Evolutionary conservation across 2,329 filamentous ascomycete species (phyloP).

Genomic region (Trichoderma endophyticum): DNA sequence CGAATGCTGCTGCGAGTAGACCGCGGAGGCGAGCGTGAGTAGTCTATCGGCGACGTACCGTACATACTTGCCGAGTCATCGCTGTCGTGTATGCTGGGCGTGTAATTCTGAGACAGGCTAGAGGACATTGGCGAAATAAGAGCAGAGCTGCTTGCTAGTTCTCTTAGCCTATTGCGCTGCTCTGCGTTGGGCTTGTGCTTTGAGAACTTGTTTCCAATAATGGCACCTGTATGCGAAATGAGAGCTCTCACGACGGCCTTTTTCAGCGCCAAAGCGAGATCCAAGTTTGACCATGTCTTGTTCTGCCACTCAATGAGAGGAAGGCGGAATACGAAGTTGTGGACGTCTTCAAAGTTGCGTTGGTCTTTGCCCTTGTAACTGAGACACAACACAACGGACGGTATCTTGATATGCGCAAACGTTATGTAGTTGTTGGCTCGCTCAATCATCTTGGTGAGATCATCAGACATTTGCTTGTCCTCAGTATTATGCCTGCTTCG

Average conservation of each 20-base stretch:
- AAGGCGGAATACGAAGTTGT: conserved; percentile 95
- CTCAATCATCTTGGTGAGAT: conserved; percentile 93
- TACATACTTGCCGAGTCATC: conserved; percentile 57
- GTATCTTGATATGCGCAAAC: conserved; percentile 89
- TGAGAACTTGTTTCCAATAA: conserved; percentile 95
- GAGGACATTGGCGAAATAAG: conserved; percentile 51
- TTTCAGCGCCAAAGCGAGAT: conserved; percentile 87
- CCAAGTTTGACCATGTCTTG: conserved; percentile 98
- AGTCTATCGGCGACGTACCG: conserved; percentile 53
- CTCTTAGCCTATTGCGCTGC: conserved; percentile 74
- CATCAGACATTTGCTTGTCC: conserved; percentile 71
- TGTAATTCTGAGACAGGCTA: conserved; percentile 35
- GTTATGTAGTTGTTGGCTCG: conserved; percentile 98
- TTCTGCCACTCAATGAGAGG: conserved; percentile 94
- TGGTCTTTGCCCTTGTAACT: conserved; percentile 96
- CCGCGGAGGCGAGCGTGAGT: conserved; percentile 56
- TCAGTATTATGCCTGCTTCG: conserved; percentile 47
- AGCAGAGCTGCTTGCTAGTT: conserved; percentile 76
- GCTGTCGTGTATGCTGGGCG: conserved; percentile 47
- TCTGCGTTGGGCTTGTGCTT: conserved; percentile 79
- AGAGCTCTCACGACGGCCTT: conserved; percentile 91
- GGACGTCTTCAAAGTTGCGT: conserved; percentile 93
- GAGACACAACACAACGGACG: conserved; percentile 89
- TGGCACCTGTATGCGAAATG: conserved; percentile 92
- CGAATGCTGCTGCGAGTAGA: conserved; percentile 50